Evolutionary conservation across 192 early-diverging fungal species (phyloP), one percentile per base, ranked within the genome.

Genomic region (Backusella liffmaniae): DNA sequence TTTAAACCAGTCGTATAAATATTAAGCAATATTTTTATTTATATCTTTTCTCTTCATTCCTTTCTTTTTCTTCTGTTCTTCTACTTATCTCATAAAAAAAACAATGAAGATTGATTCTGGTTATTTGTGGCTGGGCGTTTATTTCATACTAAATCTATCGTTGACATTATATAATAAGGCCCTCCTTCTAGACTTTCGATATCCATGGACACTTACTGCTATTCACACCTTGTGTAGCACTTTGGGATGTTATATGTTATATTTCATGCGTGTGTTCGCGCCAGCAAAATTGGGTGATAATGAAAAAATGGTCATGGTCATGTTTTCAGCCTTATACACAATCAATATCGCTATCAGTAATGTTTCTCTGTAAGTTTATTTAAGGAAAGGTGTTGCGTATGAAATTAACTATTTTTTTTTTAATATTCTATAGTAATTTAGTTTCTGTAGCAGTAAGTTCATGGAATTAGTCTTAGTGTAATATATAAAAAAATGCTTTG

Each of bases 271-370:
- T 0, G 21, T 67, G 0, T 84, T 86, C 68, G 79, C 72, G 39
- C 88, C 88, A 13, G 65, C 41, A 30, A 37, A 73, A 15, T 77
- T 90, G 13, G 79, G 79, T 32, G 39, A 34, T 34, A 51, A 75
- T 12, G 88, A 91, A 65, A 74, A 76, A 46, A 53, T 80, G 37
- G 53, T 87, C 13, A 80, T 94, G 79, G 70, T 87, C 69, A 78
- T 85, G 36, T 94, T 92, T 71, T 92, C 91, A 26, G 70, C 89
- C 13, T 83, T 94, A 4, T 94, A 92, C 75, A 94, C 91, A 9
- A 84, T 89, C 44, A 94, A 94, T 73, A 93, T 94, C 68, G 91
- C 90, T 10, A 84, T 90, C 18, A 89, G 88, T 72, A 93, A 91
- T 53, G 86, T 93, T 26, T 90, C 89, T 44, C 59, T 93, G 77